Conservation (phyloP, 2,329 filamentous ascomycete species). For the Botrytis galanthina region DNA sequence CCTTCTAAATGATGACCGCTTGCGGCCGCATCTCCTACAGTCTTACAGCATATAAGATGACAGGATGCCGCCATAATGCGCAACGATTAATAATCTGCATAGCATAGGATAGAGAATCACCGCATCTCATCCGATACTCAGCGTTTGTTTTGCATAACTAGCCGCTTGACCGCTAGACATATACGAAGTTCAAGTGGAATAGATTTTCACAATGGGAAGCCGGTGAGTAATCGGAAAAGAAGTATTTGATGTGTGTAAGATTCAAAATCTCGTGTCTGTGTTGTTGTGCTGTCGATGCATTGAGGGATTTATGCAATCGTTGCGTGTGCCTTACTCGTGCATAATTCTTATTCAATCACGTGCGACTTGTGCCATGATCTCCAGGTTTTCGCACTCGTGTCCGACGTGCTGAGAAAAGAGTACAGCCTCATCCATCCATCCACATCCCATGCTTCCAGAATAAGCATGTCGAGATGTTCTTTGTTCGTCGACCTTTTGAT, state of each 20-base stretch:
- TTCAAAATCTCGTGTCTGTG: not conserved
- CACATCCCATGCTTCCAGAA: not conserved
- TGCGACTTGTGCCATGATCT: not conserved
- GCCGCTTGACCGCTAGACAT: not conserved
- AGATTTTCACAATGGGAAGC: not conserved
- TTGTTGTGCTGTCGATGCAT: not conserved
- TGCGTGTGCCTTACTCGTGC: not conserved
- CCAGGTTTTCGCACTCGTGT: not conserved
- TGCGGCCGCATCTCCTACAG: not conserved
- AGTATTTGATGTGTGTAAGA: not conserved
- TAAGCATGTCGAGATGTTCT: not conserved
- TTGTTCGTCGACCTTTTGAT: not conserved
- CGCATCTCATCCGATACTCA: not conserved
- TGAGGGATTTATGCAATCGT: not conserved
- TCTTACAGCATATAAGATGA: not conserved
- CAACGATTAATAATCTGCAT: not conserved
- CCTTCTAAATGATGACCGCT: not conserved
- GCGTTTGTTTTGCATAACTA: constrained; percentile 1
- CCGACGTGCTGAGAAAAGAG: not conserved
- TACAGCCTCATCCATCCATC: not conserved
- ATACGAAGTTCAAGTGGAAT: not conserved
- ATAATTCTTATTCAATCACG: not conserved
- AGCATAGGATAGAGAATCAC: not conserved
- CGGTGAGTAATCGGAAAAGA: not conserved
- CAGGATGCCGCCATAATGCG: not conserved